A percentile compares a stretch with the other conserved stretches of the same genome.
Evolutionary conservation across 306 rosid species (phyloP).

Genomic region (Psophocarpus tetragonolobus): DNA sequence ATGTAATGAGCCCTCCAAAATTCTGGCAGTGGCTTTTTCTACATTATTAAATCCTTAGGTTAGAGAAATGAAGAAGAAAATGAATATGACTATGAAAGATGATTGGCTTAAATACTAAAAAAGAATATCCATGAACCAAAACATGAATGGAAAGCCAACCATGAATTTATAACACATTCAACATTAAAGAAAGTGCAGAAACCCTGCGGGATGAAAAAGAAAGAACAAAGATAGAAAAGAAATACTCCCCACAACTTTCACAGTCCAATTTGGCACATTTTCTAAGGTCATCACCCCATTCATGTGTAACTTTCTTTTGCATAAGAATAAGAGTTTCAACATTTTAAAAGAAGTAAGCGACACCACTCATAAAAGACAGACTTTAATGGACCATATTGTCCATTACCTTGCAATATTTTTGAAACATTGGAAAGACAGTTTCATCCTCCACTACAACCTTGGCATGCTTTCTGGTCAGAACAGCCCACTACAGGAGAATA

Average conservation of each 20-base stretch:
- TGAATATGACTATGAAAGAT: not conserved
- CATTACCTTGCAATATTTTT: constrained; percentile 77
- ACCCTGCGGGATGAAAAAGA: not conserved
- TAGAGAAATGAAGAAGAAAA: constrained; percentile 36
- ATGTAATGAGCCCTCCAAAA: constrained; percentile 93
- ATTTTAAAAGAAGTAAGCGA: constrained; percentile 1
- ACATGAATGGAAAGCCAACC: not conserved
- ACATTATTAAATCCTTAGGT: constrained; percentile 45
- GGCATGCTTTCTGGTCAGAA: constrained; percentile 91
- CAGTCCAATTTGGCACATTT: constrained; percentile 6
- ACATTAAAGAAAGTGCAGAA: not conserved
- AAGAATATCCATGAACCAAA: not conserved
- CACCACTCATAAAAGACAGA: constrained; percentile 3
- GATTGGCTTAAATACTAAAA: not conserved
- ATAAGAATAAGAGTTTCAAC: not conserved
- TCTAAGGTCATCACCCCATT: not conserved
- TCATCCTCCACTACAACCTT: constrained; percentile 75
- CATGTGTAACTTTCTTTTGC: constrained; percentile 12
- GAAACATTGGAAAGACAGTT: constrained; percentile 78
- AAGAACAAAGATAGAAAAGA: not conserved
- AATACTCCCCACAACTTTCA: constrained; percentile 13
- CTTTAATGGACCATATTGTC: not conserved
- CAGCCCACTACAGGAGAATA: constrained; percentile 75
- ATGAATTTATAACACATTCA: not conserved
- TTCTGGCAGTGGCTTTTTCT: constrained; percentile 93